Conservation (phyloP, 768 basidiomycete genomes). For the Amanita exitialis region DNA sequence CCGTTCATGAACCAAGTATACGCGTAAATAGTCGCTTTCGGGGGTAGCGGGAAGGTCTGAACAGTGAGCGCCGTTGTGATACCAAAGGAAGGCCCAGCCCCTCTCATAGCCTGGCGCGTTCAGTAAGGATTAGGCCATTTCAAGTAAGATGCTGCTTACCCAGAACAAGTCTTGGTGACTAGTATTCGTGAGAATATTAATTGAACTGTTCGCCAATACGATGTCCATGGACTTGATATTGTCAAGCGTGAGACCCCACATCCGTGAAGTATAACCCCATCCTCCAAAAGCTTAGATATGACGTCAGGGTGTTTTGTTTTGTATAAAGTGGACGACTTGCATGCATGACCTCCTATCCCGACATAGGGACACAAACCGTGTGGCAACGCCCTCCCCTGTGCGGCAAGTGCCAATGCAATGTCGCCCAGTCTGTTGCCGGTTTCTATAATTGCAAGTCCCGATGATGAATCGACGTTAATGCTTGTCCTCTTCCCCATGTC, state of each 20-base stretch:
- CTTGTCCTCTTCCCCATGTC: slow-evolving; percentile 32
- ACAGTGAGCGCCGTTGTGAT: slow-evolving; percentile 27
- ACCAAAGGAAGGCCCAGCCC: slow-evolving; percentile 29
- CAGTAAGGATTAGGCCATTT: not conserved
- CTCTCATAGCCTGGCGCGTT: slow-evolving; percentile 24
- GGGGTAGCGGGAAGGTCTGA: slow-evolving; percentile 24
- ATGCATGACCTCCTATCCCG: slow-evolving; percentile 44
- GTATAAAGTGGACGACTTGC: slow-evolving; percentile 10
- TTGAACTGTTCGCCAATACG: slow-evolving; percentile 31
- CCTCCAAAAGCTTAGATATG: slow-evolving; percentile 19
- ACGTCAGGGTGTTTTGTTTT: not conserved
- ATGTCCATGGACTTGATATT: slow-evolving; percentile 27
- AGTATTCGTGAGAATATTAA: slow-evolving; percentile 18
- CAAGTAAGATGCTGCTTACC: slow-evolving; percentile 16
- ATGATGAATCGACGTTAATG: slow-evolving; percentile 21
- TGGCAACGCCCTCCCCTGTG: slow-evolving; percentile 32
- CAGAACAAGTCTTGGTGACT: slow-evolving; percentile 34
- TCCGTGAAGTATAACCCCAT: slow-evolving; percentile 23
- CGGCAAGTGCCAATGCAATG: slow-evolving; percentile 28
- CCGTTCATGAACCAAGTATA: slow-evolving; percentile 28
- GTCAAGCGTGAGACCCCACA: slow-evolving; percentile 28
- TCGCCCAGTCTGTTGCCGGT: slow-evolving; percentile 38
- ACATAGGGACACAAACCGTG: slow-evolving; percentile 46
- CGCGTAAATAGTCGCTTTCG: slow-evolving; percentile 23
- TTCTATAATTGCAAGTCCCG: slow-evolving; percentile 27